Evolutionary conservation across 1,284 basidiomycete species (phyloP), one percentile per base, ranked within the genome.

Genomic region (Somion occarium): DNA sequence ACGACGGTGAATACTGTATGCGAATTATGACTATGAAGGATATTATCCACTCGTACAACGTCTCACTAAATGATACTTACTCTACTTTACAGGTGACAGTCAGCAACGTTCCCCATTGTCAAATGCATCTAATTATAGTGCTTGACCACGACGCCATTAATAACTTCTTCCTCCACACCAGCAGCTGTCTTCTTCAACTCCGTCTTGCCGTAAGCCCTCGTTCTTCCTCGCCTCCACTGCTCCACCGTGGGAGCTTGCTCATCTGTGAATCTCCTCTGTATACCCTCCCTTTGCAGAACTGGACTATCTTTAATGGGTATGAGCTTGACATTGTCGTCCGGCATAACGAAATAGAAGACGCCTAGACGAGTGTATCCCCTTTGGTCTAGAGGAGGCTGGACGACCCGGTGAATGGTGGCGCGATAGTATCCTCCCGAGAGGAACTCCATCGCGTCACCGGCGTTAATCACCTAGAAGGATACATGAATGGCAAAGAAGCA

Each of bases 331-430:
- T 64, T 53, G 60, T 70, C 68, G 50, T 65, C 62, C 26, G 64
- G 56, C 42, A 68, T 62, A 5, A 59, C 66, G 57, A 78, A 76
- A 62, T 75, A 76, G 52, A 73, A 69, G 11, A 73, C 61, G 24
- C 74, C 73, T 15, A 76, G 65, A 5, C 76, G 66, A 46, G 71
- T 63, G 59, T 64, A 66, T 7, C 71, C 66, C 0, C 64, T 65
- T 57, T 81, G 79, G 55, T 80, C 78, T 19, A 63, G 52, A 0
- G 78, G 78, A 7, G 78, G 79, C 26, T 74, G 69, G 34, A 73
- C 58, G 39, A 81, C 78, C 34, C 73, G 68, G 54, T 71, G 69
- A 37, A 71, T 64, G 0, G 69, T 73, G 12, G 66, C 69, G 57
- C 72, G 73, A 61, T 76, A 69, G 59, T 69, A 74, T 1, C 68